These are phyloP conservation scores for Remersonia thermophila DNA, from an alignment of 2,329 filamentous ascomycete species.

Conservation along the genomic window DNA sequence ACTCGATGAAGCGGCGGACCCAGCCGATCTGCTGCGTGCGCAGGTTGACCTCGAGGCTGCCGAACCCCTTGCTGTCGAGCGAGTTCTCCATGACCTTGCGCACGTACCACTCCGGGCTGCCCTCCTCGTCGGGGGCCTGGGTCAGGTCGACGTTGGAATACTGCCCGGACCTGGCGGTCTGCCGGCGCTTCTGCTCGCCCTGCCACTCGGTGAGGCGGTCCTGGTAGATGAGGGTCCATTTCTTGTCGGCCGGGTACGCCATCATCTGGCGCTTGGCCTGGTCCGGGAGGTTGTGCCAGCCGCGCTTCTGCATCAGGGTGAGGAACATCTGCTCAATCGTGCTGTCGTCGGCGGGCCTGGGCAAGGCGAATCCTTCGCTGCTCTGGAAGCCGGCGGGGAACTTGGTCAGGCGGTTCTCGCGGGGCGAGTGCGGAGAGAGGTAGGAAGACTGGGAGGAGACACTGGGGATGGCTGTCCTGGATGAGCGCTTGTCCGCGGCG, in stretches of 20 bases:
- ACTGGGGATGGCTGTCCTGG: constrained; percentile 40
- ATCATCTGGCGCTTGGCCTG: constrained; percentile 92
- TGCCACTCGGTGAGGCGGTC: constrained; percentile 89
- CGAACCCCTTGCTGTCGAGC: constrained; percentile 81
- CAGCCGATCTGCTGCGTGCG: constrained; percentile 94
- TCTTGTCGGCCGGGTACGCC: constrained; percentile 86
- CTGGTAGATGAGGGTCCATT: constrained; percentile 95
- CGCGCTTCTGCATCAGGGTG: constrained; percentile 91
- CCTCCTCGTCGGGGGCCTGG: constrained; percentile 79
- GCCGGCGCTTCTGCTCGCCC: constrained; percentile 79
- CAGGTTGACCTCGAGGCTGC: constrained; percentile 86
- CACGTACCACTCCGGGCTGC: constrained; percentile 96
- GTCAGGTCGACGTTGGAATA: constrained; percentile 59
- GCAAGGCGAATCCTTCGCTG: constrained; percentile 47
- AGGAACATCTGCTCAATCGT: constrained; percentile 86
- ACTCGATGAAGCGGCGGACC: constrained; percentile 94
- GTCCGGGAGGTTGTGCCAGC: constrained; percentile 93
- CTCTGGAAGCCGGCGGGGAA: constrained; percentile 28
- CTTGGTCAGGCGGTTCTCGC: constrained; percentile 47
- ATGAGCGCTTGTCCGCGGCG: constrained; percentile 31
- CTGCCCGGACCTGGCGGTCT: constrained; percentile 59
- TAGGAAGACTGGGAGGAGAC: constrained; percentile 46
- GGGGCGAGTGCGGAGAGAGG: constrained; percentile 33
- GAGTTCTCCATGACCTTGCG: constrained; percentile 93
- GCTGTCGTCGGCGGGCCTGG: constrained; percentile 65